Evolutionary conservation across 495 filamentous ascomycete species (phyloP).

Genomic region (Articulospora tetracladia): DNA sequence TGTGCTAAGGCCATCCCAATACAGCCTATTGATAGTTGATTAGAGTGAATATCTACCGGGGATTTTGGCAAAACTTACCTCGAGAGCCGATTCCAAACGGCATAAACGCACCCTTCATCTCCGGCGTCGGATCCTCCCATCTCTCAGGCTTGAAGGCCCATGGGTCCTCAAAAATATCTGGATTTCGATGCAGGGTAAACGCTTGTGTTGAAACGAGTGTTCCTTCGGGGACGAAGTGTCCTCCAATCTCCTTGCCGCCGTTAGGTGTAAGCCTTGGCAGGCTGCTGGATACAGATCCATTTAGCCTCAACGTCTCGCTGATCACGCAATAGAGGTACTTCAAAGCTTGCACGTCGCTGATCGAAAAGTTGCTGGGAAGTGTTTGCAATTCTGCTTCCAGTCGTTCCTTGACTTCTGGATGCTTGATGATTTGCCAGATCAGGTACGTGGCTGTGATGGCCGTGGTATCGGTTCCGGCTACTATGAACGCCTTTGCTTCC

Average conservation of each 20-base stretch:
- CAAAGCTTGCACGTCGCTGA: background rate
- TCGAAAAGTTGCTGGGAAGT: background rate
- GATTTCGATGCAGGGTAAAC: constrained; percentile 79
- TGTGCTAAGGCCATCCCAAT: background rate
- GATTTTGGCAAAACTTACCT: background rate
- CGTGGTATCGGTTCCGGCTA: background rate
- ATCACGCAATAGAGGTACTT: constrained; percentile 61
- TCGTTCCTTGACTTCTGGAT: background rate
- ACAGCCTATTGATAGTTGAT: background rate
- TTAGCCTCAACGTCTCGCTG: constrained; percentile 81
- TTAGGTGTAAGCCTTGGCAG: constrained; percentile 69
- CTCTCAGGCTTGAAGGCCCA: background rate
- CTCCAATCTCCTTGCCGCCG: constrained; percentile 37
- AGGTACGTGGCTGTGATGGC: background rate
- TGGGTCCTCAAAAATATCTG: constrained; percentile 32
- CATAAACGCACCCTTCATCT: constrained; percentile 5
- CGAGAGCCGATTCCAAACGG: background rate
- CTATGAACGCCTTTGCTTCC: background rate
- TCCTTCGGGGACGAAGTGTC: constrained; percentile 64
- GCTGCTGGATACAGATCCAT: constrained; percentile 80
- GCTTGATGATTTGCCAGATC: background rate
- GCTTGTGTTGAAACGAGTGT: constrained; percentile 74
- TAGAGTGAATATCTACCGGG: too few relatives aligned
- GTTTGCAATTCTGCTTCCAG: background rate
- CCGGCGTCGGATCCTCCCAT: constrained; percentile 18